Percentiles rank a stretch among this genome's conserved stretches.
Evolutionary conservation across 1,139 yeast genomes (phyloP).

Genomic region (Debaryomyces robertsiae): DNA sequence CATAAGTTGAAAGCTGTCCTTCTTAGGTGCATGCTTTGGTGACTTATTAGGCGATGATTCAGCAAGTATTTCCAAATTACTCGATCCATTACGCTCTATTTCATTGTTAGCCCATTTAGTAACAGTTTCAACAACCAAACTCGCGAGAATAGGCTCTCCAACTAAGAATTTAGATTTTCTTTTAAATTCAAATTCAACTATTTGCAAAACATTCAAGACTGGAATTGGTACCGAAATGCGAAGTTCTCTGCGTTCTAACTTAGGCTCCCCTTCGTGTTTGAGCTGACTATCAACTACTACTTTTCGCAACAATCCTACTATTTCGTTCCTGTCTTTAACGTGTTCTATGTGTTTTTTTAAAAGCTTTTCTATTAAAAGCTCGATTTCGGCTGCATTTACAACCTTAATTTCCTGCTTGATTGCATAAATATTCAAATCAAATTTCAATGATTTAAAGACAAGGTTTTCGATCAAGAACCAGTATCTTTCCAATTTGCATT

Average conservation of each 20-base stretch:
- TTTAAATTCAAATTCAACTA: conserved; percentile 47
- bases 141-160: conserved; percentile 61
- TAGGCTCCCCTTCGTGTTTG: not conserved
- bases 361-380: conserved; percentile 17
- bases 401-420: conserved; percentile 29
- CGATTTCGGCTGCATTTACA: conserved; percentile 22
- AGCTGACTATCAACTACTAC: conserved; percentile 12
- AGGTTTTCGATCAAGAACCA: conserved; percentile 30
- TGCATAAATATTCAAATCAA: conserved; percentile 44
- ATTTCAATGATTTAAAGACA: conserved; percentile 28
- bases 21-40: conserved; percentile 2
- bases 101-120: conserved; percentile 42
- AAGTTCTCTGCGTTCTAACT: conserved; percentile 24
- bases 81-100: conserved; percentile 2
- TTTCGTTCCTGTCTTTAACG: conserved; percentile 15
- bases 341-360: conserved; percentile 20
- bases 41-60: conserved; percentile 28
- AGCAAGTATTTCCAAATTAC: conserved; percentile 24
- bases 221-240: conserved; percentile 57
- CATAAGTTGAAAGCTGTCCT: conserved; percentile 29
- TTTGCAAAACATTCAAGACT: conserved; percentile 50
- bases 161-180: conserved; percentile 49
- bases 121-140: conserved; percentile 46
- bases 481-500: conserved; percentile 18
- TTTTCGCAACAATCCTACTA: conserved; percentile 18